Evolutionary conservation across 495 filamentous ascomycete species (phyloP).

Genomic region (Aspergillus carlsbadensis): DNA sequence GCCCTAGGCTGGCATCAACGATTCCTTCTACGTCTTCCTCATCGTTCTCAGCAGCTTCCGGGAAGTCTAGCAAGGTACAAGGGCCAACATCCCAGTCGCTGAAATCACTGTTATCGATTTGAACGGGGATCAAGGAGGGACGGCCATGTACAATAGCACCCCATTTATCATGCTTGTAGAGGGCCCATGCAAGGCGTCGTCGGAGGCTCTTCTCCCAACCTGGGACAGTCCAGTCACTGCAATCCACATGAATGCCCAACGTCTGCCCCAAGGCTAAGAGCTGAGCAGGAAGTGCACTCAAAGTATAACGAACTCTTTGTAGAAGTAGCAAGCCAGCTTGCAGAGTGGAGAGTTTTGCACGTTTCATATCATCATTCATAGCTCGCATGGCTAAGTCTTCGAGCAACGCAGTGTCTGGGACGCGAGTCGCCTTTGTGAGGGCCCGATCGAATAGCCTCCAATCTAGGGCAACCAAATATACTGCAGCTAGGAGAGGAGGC

Average conservation of each 20-base stretch:
- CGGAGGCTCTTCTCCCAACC: conserved; percentile 76
- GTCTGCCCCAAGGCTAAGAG: conserved; percentile 77
- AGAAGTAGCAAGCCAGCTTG: conserved; percentile 80
- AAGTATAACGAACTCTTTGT: conserved; percentile 47
- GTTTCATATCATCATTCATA: conserved; percentile 60
- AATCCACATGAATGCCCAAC: conserved; percentile 79
- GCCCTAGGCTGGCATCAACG: conserved; percentile 41
- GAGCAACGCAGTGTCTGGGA: conserved; percentile 61
- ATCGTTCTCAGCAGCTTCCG: conserved; percentile 57
- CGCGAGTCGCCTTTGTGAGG: conserved; percentile 42
- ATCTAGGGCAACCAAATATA: conserved; percentile 78
- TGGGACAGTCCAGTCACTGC: conserved; percentile 75
- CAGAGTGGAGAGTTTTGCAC: conserved; percentile 77
- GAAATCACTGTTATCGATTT: conserved; percentile 49
- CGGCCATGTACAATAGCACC: conserved; percentile 78
- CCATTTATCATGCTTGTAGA: conserved; percentile 92
- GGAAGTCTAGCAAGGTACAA: conserved; percentile 51
- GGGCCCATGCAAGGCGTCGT: conserved; percentile 78
- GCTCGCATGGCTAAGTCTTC: conserved; percentile 65
- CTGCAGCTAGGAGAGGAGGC: conserved; percentile 73
- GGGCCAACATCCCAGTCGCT: conserved; percentile 37
- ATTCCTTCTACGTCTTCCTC: conserved; percentile 59
- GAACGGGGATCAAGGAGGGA: conserved; percentile 75
- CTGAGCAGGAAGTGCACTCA: conserved; percentile 13
- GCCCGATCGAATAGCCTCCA: conserved; percentile 77